Evolutionary conservation across 495 filamentous ascomycete species (phyloP), one percentile per base, ranked within the genome.

Genomic region (Astrothelium subdiscretum): DNA sequence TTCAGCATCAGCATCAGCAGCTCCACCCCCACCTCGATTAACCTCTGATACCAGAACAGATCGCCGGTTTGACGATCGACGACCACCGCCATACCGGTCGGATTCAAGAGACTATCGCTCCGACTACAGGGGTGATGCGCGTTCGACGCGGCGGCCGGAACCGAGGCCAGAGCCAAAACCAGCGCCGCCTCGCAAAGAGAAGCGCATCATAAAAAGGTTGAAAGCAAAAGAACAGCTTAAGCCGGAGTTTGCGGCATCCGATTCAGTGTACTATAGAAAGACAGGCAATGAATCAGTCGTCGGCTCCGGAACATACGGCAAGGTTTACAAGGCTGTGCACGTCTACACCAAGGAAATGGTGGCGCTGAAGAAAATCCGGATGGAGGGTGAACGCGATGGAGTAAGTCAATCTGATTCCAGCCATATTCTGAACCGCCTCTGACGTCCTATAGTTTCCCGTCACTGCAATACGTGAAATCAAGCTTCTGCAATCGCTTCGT

Each of bases 301-400:
- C 11, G 92, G 92, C 32, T 94, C 91, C 43, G 92, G 92, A 29
- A 96, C 89, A 1, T 96, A 94, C 70, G 94, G 92, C 43, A 97
- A 99, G 71, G 94, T 99, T 6, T 99, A 97, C 79, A 97, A 97
- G 70, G 94, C 87, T n/a, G 80, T 92, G 18, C 91, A 99, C 72
- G 91, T 96, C 15, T 95, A 95, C 66, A 99, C 92, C 10, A 87
- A 91, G 67, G 84, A 85, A 32, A 83, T 90, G 63, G 95, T 97
- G 42, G 95, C 95, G 6, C 75, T 99, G 60, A 99, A 99, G 77
- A 88, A 90, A 75, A 85, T 97, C 74, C 79, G 88, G 20, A 91
- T 97, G 94, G 94, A 97, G 69, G 90, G 91, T 32, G 94, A 99
- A 76, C 85, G 90, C 66, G 95, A 99, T 76, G 95, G 95, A 22